These are phyloP conservation scores for Xylaria sp. DNA, from an alignment of 2,329 filamentous ascomycete species.

Conservation along the genomic window DNA sequence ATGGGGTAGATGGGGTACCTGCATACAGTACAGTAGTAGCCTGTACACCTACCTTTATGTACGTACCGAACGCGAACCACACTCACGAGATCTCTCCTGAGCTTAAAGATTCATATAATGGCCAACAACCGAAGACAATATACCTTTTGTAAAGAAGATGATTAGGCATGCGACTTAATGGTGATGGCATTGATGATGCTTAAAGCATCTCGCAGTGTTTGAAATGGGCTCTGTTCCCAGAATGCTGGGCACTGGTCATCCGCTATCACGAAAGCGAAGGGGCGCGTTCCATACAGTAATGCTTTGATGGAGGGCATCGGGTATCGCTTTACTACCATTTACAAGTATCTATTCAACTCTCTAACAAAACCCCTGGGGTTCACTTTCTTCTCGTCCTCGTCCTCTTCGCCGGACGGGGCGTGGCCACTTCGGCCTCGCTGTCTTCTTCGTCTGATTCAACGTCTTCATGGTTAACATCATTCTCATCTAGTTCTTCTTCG, in stretches of 20 bases:
- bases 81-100: too few species aligned
- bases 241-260: not conserved
- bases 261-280: not conserved
- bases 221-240: too few species aligned
- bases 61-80: not conserved
- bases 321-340: constrained; percentile 31
- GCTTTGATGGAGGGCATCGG: constrained; percentile 15
- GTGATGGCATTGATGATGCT: too few species aligned
- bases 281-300: not conserved
- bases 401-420: constrained; percentile 48
- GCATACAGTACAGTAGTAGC: not conserved
- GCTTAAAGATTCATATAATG: too few species aligned
- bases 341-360: constrained; percentile 26
- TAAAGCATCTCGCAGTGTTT: too few species aligned
- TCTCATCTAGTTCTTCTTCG: constrained; percentile 56
- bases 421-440: constrained; percentile 50
- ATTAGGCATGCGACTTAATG: too few species aligned
- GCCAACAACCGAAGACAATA: too few species aligned
- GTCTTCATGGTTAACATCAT: constrained; percentile 63
- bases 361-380: constrained; percentile 13
- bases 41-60: not conserved
- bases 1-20: not conserved
- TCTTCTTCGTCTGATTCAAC: constrained; percentile 61
- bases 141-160: too few species aligned
- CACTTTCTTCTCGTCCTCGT: constrained; percentile 43